These are phyloP conservation scores for Harringtonia aguacate DNA, from an alignment of 2,329 filamentous ascomycete species.

Conservation along the genomic window DNA sequence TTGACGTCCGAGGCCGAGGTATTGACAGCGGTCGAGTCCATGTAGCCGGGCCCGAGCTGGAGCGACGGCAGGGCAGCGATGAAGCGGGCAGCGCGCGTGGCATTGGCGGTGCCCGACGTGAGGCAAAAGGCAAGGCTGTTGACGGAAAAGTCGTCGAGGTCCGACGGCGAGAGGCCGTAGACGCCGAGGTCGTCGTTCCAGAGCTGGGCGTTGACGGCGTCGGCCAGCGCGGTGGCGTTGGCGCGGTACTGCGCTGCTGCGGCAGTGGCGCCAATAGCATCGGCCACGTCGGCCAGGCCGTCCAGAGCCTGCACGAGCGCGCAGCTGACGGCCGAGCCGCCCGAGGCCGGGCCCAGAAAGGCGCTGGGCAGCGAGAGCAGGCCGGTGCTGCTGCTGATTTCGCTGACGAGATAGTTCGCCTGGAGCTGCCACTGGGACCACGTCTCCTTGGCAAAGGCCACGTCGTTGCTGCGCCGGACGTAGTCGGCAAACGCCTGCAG, in stretches of 20 bases:
- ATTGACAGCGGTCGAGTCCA: conserved; percentile 4
- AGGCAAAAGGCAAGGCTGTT: conserved; percentile 13
- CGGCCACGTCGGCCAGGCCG: neutral
- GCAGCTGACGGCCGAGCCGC: neutral
- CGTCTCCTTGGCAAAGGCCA: conserved; percentile 6
- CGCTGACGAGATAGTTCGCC: conserved; percentile 7
- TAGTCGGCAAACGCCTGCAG: conserved; percentile 10
- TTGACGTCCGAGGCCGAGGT: conserved; percentile 5
- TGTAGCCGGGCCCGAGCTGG: conserved; percentile 11
- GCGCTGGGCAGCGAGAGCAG: conserved; percentile 6
- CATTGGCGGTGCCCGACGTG: conserved; percentile 10
- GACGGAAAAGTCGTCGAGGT: conserved; percentile 6
- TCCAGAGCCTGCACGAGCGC: neutral
- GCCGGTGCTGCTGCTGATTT: conserved; percentile 8
- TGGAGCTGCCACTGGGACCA: conserved; percentile 11
- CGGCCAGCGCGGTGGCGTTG: neutral
- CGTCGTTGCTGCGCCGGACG: conserved; percentile 10
- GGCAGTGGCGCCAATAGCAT: neutral
- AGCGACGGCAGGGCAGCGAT: conserved; percentile 8
- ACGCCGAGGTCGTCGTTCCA: neutral
- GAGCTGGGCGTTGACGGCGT: neutral
- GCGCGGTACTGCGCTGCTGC: too few species aligned
- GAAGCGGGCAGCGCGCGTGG: conserved; percentile 3
- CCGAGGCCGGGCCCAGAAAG: conserved; percentile 9
- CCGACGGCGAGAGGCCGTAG: neutral